These are phyloP conservation scores for Populus tremula DNA, from an alignment of 345 rosid genomes.

Conservation along the genomic window DNA sequence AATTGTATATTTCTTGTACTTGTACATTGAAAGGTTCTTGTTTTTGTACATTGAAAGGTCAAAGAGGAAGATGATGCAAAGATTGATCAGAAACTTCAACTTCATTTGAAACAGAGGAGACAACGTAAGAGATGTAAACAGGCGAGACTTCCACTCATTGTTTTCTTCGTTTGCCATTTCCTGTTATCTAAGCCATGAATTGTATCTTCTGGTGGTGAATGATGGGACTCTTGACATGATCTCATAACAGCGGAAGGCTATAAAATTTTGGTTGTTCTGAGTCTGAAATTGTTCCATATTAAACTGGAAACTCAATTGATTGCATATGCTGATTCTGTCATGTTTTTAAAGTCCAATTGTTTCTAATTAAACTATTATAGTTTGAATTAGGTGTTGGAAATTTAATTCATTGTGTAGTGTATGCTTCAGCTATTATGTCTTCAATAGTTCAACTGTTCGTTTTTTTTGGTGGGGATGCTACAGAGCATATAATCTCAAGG, in stretches of 20 bases:
- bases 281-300: neutral
- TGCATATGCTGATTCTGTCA: neutral
- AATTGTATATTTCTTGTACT: constrained; percentile 2
- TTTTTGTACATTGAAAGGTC: constrained; percentile 49
- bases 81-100: constrained; percentile 72
- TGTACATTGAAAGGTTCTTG: constrained; percentile 30
- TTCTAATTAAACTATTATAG: neutral
- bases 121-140: constrained; percentile 51
- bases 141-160: constrained; percentile 39
- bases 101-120: constrained; percentile 70
- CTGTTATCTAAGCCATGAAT: neutral
- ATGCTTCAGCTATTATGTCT: neutral
- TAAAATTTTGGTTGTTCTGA: neutral
- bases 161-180: neutral
- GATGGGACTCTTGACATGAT: neutral
- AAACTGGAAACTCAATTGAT: neutral
- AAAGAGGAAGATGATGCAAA: constrained; percentile 95
- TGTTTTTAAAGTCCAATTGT: neutral
- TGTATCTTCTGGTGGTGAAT: neutral
- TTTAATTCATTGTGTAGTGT: neutral
- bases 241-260: neutral
- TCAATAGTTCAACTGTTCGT: neutral
- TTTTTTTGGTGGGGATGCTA: neutral
- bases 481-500: neutral
- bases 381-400: neutral